Evolutionary conservation across 2,329 filamentous ascomycete species (phyloP), one percentile per base, ranked within the genome.

Genomic region (Hypocreales sp.): DNA sequence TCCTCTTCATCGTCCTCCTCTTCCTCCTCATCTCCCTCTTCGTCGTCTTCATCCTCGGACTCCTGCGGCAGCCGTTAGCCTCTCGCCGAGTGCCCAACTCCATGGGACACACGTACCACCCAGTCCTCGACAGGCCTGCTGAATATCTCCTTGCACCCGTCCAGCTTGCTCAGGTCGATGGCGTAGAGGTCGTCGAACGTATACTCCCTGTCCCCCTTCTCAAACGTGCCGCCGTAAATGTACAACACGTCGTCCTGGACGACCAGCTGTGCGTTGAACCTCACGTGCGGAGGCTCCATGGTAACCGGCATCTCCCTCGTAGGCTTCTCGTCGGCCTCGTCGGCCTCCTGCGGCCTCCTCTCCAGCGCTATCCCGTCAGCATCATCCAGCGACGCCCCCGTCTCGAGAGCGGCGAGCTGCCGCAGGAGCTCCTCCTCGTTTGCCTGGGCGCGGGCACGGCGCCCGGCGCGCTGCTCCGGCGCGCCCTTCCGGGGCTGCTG

Each of bases 141-240:
- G 58, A 87, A 95, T 25, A 95, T 70, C 53, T 94, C 79, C 48
- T 84, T 87, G 37, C 90, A 87, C 4, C 90, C 90, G 40, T 95
- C 84, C 34, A 98, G 64, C 52, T 93, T 94, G 33, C 79, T 86
- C n/a, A 98, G 62, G 44, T 98, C 84, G 33, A 95, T 74, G 3
- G 83, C 77, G 54, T 92, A 92, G 52, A 98, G 63, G 43, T 98
- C 90, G 40, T 94, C 86, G 51, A 95, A 93, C 0, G 86, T 95
- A 44, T 80, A 93, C 51, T 98, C 90, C 14, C 82, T 70, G 43
- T 98, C 90, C 12, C 82, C 87, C 47, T 92, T 90, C 47, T 98
- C 90, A 42, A 79, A 94, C 0, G 87, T 98, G 12, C 90, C 90
- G 17, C 90, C 86, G 44, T 92, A 95, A 29, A 95, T 82, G 54